Conservation (phyloP, 768 basidiomycete species). For the Xerocomellus amylosporus region DNA sequence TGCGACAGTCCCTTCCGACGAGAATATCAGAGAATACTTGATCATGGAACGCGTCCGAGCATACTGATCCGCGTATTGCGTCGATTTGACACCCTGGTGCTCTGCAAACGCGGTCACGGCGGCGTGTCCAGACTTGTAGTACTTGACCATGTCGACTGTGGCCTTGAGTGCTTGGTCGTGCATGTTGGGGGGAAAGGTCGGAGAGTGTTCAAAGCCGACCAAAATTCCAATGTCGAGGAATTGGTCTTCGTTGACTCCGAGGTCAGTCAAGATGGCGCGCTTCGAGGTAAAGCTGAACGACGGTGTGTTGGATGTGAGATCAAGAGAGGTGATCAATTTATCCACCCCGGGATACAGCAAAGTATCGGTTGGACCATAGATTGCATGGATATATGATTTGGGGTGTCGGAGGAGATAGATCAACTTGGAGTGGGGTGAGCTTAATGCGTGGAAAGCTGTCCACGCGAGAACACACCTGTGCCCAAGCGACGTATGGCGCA, state of each 20-base stretch:
- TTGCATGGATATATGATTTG: constrained; percentile 91
- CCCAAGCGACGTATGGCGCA: constrained; percentile 93
- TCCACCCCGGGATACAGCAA: constrained; percentile 86
- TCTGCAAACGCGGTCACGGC: constrained; percentile 76
- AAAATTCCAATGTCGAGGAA: constrained; percentile 94
- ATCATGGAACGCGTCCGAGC: constrained; percentile 89
- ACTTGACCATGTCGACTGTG: constrained; percentile 88
- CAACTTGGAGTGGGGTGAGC: constrained; percentile 51
- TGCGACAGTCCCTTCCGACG: constrained; percentile 78
- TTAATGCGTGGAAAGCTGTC: neutral
- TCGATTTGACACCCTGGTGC: constrained; percentile 76
- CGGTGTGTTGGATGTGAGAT: constrained; percentile 64
- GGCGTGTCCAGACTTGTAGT: constrained; percentile 85
- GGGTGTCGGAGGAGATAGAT: constrained; percentile 92
- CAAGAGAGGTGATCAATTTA: constrained; percentile 85
- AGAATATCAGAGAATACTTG: constrained; percentile 86
- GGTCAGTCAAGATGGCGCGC: constrained; percentile 61
- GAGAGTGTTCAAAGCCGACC: constrained; percentile 81
- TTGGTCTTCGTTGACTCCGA: constrained; percentile 77
- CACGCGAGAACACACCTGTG: constrained; percentile 66
- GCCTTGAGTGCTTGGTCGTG: constrained; percentile 82
- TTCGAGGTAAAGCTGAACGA: constrained; percentile 87
- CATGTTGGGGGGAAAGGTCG: constrained; percentile 76
- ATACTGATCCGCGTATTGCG: constrained; percentile 81
- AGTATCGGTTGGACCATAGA: constrained; percentile 88